Evolutionary conservation across 148 eudicot genomes (phyloP).

Genomic region (Polygonum aviculare): DNA sequence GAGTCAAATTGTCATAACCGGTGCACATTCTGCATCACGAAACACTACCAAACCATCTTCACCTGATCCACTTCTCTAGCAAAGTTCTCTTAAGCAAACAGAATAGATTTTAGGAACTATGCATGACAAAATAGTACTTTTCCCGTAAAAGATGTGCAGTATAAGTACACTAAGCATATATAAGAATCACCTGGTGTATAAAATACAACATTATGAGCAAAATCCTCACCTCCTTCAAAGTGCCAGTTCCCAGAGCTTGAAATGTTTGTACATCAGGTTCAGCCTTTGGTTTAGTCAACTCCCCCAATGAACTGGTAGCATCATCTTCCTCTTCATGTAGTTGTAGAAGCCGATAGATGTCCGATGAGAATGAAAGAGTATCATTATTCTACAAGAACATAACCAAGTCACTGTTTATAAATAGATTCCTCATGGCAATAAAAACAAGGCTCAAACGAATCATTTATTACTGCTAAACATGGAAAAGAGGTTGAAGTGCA

Average conservation of each 20-base stretch:
- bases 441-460: neutral
- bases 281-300: slow-evolving; percentile 54
- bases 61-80: neutral
- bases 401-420: neutral
- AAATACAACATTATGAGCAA: neutral
- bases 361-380: slow-evolving; percentile 70
- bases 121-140: neutral
- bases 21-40: neutral
- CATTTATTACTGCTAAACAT: neutral
- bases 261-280: slow-evolving; percentile 64
- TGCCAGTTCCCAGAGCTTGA: slow-evolving; percentile 23
- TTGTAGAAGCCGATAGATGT: slow-evolving; percentile 70
- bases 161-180: neutral
- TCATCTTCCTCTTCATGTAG: slow-evolving; percentile 94
- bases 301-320: slow-evolving; percentile 71
- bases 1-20: neutral
- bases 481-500: neutral
- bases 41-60: neutral
- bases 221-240: slow-evolving; percentile 48
- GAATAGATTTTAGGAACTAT: neutral
- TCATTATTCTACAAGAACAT: slow-evolving; percentile 63
- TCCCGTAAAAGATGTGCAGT: no score
- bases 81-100: neutral
- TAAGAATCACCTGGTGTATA: neutral
- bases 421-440: neutral